Base-by-base conservation (phyloP, 2,329 filamentous ascomycete species). In the Cercospora canescens region DNA sequence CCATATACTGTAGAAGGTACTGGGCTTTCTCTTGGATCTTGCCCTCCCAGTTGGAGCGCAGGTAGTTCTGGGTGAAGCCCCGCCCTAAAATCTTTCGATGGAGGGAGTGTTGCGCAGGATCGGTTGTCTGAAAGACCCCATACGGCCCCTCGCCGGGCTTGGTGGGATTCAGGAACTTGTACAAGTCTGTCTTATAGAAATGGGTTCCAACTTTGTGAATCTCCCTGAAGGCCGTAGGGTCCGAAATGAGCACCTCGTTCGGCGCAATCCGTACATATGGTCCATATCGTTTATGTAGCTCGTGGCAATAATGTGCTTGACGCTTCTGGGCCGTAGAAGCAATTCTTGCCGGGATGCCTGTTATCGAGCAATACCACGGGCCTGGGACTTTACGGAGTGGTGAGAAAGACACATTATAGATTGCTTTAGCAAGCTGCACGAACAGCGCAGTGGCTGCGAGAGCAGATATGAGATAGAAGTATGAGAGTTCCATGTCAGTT, bases 301-400 rank as follows among this genome's bases (percentile, higher is more conserved):
- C 63, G 63, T 80, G 74, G 39, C 79, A 78, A 67, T 79, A 78
- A 57, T 78, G 77, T 45, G 77, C 75, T 56, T 67, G 56, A n/a
- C 59, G 63, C 34, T 45, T 59, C 24, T 54, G 35, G 6, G 63
- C 62, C 24, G 56, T 52, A 12, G 39, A 60, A 12, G 54, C 55
- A 45, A 54, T 16, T 39, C 37, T 55, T 24, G 35, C 57, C 14
- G 66, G 68, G 21, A 64, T 32, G 12, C 56, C 35, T 30, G 59
- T 69, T 16, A 67, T 48, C 8, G 62, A 32, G n/a, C 59, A 57
- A 32, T 65, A 65, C 66, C 66, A 67, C 30, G 66, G 66, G 4
- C 66, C 66, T 5, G 66, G 66, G 12, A 67, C 63, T 14, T 60
- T 55, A 34, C 66, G 50, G 0, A 67, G 60, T 12, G 66, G 66